Conservation (phyloP, 768 basidiomycete species). For the Termitomyces titanicus region DNA sequence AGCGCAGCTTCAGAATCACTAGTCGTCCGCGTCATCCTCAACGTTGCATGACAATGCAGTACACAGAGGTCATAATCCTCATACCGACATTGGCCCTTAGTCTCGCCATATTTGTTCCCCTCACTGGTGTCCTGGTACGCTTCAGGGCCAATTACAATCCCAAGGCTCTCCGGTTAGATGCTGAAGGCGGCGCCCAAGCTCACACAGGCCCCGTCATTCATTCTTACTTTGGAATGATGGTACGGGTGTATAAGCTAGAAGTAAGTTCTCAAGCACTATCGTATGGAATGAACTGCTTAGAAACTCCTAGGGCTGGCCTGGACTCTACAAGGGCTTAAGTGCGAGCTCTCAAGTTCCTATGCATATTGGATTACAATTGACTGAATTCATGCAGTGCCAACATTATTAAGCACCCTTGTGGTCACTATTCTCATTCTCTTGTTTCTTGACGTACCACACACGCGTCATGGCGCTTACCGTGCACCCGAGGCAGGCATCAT, state of each 20-base stretch:
- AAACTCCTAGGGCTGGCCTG: slow-evolving; percentile 51
- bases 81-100: slow-evolving; percentile 46
- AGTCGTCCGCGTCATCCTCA: too few species aligned
- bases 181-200: slow-evolving; percentile 70
- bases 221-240: slow-evolving; percentile 72
- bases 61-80: slow-evolving; percentile 36
- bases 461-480: slow-evolving; percentile 63
- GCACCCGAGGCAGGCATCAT: slow-evolving; percentile 58
- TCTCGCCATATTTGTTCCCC: slow-evolving; percentile 54
- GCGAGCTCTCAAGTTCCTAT: slow-evolving; percentile 10
- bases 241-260: slow-evolving; percentile 69
- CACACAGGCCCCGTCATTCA: slow-evolving; percentile 77
- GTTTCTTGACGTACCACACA: slow-evolving; percentile 53
- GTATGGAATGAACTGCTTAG: background rate
- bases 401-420: slow-evolving; percentile 44
- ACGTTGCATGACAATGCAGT: slow-evolving; percentile 28
- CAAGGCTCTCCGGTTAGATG: slow-evolving; percentile 76
- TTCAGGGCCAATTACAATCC: slow-evolving; percentile 86
- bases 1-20: too few species aligned
- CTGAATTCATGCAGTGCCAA: slow-evolving; percentile 32
- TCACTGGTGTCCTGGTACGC: slow-evolving; percentile 68
- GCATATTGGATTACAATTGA: background rate
- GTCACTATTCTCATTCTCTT: slow-evolving; percentile 56
- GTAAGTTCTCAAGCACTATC: slow-evolving; percentile 30
- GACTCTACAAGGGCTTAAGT: slow-evolving; percentile 80